Percentiles rank a stretch among this genome's conserved stretches.
These are phyloP conservation scores for Gaultheria prostrata DNA, from an alignment of 148 eudicot genomes.

Conservation along the genomic window DNA sequence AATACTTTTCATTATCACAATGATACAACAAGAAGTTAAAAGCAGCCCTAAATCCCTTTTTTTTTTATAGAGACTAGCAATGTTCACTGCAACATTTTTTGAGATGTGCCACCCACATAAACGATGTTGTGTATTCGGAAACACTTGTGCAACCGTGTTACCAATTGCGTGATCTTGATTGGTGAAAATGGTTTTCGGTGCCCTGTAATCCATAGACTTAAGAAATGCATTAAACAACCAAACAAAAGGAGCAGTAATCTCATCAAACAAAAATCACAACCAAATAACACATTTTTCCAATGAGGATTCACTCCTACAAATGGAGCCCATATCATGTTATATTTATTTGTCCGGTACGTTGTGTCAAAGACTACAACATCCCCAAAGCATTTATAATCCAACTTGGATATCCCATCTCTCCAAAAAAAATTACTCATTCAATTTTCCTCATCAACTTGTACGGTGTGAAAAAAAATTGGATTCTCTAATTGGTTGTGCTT, in stretches of 20 bases:
- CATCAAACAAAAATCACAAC: slow-evolving; percentile 7
- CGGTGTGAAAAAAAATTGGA: no score
- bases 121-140: no score
- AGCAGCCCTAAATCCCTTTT: no score
- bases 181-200: slow-evolving; percentile 14
- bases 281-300: slow-evolving; percentile 12
- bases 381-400: slow-evolving; percentile 10
- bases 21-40: no score
- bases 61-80: no score
- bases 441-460: no score
- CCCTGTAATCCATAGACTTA: not conserved
- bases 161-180: slow-evolving; percentile 11
- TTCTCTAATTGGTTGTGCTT: no score
- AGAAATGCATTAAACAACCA: slow-evolving; percentile 12
- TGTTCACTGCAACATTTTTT: no score
- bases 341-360: slow-evolving; percentile 17
- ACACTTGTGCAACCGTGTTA: no score
- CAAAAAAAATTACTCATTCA: not conserved
- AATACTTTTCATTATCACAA: no score
- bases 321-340: slow-evolving; percentile 20
- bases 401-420: not conserved
- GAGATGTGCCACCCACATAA: no score
- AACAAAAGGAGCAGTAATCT: not conserved
- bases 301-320: slow-evolving; percentile 20
- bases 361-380: slow-evolving; percentile 14